A percentile compares a stretch with the other conserved stretches of the same genome.
Conservation (phyloP, 2,329 filamentous ascomycete species). For the Sarocladium kiliense region DNA sequence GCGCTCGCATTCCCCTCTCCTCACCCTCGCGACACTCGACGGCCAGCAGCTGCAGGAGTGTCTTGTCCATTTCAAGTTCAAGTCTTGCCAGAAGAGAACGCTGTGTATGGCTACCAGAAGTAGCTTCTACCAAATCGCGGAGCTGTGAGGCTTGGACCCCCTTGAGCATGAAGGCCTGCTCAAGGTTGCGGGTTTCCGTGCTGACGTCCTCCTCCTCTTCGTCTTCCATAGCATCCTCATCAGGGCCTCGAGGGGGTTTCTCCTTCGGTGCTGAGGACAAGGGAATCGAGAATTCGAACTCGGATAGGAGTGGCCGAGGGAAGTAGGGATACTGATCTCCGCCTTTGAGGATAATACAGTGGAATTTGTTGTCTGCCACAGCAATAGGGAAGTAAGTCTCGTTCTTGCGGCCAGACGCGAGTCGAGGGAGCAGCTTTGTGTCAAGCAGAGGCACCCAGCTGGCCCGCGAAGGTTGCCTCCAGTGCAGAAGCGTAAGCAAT, state of each 20-base stretch:
- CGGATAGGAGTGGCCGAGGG: constrained; percentile 80
- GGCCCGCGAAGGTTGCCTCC: constrained; percentile 80
- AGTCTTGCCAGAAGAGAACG: constrained; percentile 62
- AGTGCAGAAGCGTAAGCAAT: constrained; percentile 81
- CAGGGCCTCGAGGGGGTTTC: constrained; percentile 18
- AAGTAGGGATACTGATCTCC: constrained; percentile 91
- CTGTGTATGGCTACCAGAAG: constrained; percentile 53
- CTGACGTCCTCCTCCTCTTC: constrained; percentile 25
- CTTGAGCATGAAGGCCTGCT: constrained; percentile 76
- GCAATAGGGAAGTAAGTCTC: constrained; percentile 95
- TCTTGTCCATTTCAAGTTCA: constrained; percentile 85
- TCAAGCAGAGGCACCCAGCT: constrained; percentile 91
- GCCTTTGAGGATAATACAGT: constrained; percentile 98
- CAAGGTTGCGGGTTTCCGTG: constrained; percentile 57
- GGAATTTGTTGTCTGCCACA: constrained; percentile 85
- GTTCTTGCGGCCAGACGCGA: constrained; percentile 77
- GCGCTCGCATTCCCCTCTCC: constrained; percentile 86
- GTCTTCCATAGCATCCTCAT: constrained; percentile 26
- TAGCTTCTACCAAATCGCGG: constrained; percentile 66
- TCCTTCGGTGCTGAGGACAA: constrained; percentile 41
- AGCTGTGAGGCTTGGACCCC: constrained; percentile 69
- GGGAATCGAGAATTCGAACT: constrained; percentile 89
- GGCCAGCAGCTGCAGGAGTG: constrained; percentile 80
- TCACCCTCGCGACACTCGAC: constrained; percentile 89
- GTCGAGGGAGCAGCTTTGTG: constrained; percentile 75